These are phyloP conservation scores for Somion occarium DNA, from an alignment of 1,284 basidiomycete genomes.

Conservation along the genomic window DNA sequence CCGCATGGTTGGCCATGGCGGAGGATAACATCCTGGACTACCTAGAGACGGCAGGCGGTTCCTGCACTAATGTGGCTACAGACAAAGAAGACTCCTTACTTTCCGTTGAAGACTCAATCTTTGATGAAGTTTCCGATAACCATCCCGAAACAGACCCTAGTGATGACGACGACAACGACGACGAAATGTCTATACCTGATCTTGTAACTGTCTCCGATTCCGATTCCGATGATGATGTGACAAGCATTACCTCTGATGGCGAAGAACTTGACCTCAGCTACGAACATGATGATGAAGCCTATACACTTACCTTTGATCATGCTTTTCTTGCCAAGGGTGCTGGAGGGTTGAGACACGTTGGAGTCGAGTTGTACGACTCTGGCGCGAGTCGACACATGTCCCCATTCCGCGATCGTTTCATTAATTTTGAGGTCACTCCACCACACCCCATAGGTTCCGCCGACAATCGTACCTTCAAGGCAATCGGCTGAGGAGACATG, in stretches of 20 bases:
- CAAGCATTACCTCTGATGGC: not conserved
- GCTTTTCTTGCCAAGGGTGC: not conserved
- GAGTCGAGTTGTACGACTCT: slow-evolving; percentile 29
- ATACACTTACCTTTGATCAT: not conserved
- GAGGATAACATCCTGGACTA: slow-evolving; percentile 1
- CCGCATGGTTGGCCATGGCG: slow-evolving; percentile 9
- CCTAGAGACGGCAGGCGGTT: not conserved
- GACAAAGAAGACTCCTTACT: not conserved
- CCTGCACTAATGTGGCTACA: not conserved
- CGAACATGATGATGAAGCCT: not conserved
- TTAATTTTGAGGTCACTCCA: slow-evolving; percentile 19
- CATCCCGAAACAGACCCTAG: not conserved
- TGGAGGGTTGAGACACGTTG: not conserved
- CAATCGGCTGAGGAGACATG: slow-evolving; percentile 28
- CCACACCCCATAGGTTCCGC: slow-evolving; percentile 26
- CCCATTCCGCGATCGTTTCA: slow-evolving; percentile 22
- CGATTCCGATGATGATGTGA: not conserved
- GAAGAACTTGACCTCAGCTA: not conserved
- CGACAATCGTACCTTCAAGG: slow-evolving; percentile 27
- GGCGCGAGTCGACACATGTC: slow-evolving; percentile 33
- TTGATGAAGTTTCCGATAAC: not conserved
- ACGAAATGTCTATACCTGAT: slow-evolving; percentile 1
- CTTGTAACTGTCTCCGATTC: slow-evolving; percentile 3
- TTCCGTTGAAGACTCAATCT: not conserved
- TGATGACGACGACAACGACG: no score